phyloP scores from a whole-genome alignment of 2,329 filamentous ascomycete genomes.

The Sclerotinia spermophila region DNA sequence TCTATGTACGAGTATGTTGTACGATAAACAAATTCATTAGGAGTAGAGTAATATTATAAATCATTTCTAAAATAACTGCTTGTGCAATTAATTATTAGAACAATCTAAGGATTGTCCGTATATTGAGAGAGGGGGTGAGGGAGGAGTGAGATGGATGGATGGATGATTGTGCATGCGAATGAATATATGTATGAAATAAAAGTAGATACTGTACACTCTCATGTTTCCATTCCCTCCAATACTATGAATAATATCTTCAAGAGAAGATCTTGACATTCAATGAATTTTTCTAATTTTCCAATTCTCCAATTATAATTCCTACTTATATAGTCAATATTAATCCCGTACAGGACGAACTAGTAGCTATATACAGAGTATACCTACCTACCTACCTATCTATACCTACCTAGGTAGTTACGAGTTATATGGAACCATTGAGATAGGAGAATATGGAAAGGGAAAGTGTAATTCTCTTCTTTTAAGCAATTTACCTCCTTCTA shows the following conservation, averaged over 20 bases:
- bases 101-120: background rate
- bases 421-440: background rate
- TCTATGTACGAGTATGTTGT: background rate
- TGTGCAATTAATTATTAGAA: background rate
- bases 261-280: background rate
- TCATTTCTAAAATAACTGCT: background rate
- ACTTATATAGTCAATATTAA: background rate
- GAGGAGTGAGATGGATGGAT: background rate
- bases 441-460: background rate
- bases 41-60: background rate
- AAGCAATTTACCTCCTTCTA: background rate
- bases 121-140: background rate
- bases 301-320: background rate
- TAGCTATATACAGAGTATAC: no score
- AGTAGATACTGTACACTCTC: background rate
- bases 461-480: background rate
- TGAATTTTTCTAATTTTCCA: background rate
- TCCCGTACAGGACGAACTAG: background rate
- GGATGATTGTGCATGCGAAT: background rate
- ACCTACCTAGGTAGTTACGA: background rate
- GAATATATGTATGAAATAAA: background rate
- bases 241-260: background rate
- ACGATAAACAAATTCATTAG: background rate
- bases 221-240: background rate
- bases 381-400: background rate